These are phyloP conservation scores for Cyberlindnera lachancei DNA, from an alignment of 805 yeast genomes.

Conservation along the genomic window DNA sequence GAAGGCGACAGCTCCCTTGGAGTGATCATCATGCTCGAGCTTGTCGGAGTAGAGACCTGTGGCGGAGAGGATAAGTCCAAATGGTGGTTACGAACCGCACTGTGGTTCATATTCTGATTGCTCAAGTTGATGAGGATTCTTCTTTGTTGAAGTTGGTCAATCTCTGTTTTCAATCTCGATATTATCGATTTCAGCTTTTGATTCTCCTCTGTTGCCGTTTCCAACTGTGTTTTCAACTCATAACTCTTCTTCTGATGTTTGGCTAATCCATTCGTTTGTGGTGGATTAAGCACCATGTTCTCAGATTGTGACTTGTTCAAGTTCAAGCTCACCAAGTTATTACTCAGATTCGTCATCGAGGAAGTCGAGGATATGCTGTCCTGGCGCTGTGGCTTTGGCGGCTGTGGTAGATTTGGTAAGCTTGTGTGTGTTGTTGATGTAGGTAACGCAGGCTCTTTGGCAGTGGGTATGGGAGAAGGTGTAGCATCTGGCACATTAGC, in stretches of 20 bases:
- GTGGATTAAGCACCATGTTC: constrained; percentile 3
- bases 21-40: not conserved
- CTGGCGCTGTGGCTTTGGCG: not conserved
- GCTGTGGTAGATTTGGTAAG: not conserved
- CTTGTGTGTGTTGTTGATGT: not conserved
- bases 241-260: constrained; percentile 22
- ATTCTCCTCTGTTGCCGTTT: constrained; percentile 35
- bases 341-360: constrained; percentile 9
- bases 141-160: constrained; percentile 20
- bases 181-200: constrained; percentile 35
- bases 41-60: constrained; percentile 7
- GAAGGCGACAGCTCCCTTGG: constrained; percentile 15
- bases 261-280: constrained; percentile 7
- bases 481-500: not conserved
- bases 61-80: not conserved
- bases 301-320: constrained; percentile 8
- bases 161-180: constrained; percentile 32
- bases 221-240: constrained; percentile 28
- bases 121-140: not conserved
- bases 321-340: constrained; percentile 11
- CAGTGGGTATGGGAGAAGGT: not conserved
- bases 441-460: not conserved
- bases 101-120: no score
- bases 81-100: no score
- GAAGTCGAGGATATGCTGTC: not conserved